Conservation (phyloP, 129 eudicot genomes). For the Flaveria ramosissima region DNA sequence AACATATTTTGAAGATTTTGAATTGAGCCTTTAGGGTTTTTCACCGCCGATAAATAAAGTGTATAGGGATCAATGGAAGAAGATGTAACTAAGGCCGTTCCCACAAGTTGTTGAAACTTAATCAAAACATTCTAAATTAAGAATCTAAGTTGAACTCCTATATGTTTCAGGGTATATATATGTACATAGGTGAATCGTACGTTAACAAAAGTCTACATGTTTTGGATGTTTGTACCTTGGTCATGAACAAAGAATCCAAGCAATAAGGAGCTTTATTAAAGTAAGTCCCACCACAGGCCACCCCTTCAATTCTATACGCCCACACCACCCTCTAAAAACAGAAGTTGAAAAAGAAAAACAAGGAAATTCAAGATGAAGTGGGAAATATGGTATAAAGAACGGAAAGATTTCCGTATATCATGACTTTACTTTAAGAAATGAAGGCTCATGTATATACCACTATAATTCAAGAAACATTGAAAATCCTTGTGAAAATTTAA, state of each 20-base stretch:
- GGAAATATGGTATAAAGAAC: no score
- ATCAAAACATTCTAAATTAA: neutral
- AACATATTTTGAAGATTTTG: neutral
- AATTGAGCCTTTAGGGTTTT: slow-evolving; percentile 14
- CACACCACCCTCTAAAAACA: no score
- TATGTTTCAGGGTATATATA: neutral
- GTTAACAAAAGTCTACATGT: neutral
- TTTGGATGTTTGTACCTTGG: slow-evolving; percentile 7
- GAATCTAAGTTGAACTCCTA: neutral
- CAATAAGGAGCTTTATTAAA: slow-evolving; percentile 2
- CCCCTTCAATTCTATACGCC: no score
- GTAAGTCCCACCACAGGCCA: neutral
- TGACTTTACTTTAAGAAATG: neutral
- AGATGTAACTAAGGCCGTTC: neutral
- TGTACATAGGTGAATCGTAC: neutral
- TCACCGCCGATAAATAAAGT: neutral
- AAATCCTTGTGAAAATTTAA: neutral
- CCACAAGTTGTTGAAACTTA: neutral
- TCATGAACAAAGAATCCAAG: neutral
- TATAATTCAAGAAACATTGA: neutral
- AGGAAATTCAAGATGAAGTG: no score
- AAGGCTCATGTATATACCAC: neutral
- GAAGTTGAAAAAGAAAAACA: no score
- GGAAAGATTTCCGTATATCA: neutral
- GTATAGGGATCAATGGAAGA: neutral